Evolutionary conservation across 2,329 filamentous ascomycete species (phyloP), one percentile per base, ranked within the genome.

Genomic region (Fusarium irregulare): DNA sequence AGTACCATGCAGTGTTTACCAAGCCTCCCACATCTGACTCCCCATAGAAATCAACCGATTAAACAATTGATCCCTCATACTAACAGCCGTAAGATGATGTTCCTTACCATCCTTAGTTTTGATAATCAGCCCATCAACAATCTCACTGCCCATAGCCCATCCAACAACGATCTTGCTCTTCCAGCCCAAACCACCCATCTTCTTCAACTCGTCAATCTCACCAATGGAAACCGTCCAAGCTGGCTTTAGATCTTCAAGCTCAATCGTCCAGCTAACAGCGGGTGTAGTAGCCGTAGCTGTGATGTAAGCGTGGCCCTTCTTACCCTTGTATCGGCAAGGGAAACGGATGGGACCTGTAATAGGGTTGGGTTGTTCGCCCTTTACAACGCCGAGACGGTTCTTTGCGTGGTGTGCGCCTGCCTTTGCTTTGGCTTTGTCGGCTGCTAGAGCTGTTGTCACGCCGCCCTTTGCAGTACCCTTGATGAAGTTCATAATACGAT

Each of bases 131-230:
- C 92, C 92, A 80, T 96, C 93, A 1, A 91, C 88, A 30, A 96
- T 88, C 77, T 94, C 89, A 49, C 89, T 85, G 1, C 89, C 87
- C 74, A 93, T 85, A 1, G 91, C 90, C 92, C 93, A 93, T 0
- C 93, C 92, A 1, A 96, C 91, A 3, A 96, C 86, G 51, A 96
- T 81, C 82, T 93, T 95, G 2, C 89, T 89, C 80, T 96, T 97
- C 93, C 93, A 97, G 0, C 93, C 92, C 37, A 94, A 83, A 0
- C 93, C 93, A 7, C 93, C 93, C 3, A 94, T 83, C 80, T 97
- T 97, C 78, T 89, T 91, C 56, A 97, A 76, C 78, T 94, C 92
- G 2, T 66, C 82, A 47, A 97, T 91, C 18, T 95, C 91, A 0
- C 85, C 85, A 6, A 96, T 86, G 0, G 92, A 85, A 1, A 96